Percentiles rank a stretch among this genome's conserved stretches.
These are phyloP conservation scores for Zalaria obscura DNA, from an alignment of 2,329 filamentous ascomycete genomes.

Conservation along the genomic window DNA sequence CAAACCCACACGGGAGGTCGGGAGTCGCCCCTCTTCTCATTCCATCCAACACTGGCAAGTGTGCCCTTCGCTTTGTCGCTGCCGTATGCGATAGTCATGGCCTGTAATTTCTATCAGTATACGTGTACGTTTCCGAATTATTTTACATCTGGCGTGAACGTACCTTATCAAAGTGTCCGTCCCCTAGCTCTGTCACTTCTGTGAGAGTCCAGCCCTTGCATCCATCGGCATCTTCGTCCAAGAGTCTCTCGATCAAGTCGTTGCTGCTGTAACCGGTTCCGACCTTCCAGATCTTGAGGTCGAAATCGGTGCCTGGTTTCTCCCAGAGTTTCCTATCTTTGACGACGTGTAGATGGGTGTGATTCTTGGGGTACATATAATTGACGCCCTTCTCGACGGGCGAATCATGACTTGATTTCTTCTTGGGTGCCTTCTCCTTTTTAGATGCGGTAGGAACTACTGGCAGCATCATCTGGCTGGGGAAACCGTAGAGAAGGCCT, in stretches of 20 bases:
- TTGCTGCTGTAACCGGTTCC: constrained; percentile 11
- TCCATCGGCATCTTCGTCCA: constrained; percentile 7
- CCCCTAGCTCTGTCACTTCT: constrained; percentile 18
- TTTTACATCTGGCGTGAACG: constrained; percentile 2
- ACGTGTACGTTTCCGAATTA: not conserved
- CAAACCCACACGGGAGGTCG: constrained; percentile 21
- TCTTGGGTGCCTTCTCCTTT: constrained; percentile 1
- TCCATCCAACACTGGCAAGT: constrained; percentile 18
- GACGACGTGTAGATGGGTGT: constrained; percentile 18
- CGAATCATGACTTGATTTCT: not conserved
- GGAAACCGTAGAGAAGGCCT: not conserved
- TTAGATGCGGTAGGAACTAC: not conserved
- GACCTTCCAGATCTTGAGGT: constrained; percentile 20
- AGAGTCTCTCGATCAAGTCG: constrained; percentile 17
- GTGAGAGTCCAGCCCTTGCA: constrained; percentile 16
- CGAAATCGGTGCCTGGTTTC: constrained; percentile 3
- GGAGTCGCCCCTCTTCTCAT: constrained; percentile 12
- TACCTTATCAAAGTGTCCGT: constrained; percentile 16
- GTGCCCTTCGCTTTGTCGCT: constrained; percentile 14
- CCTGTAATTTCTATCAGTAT: constrained; percentile 7
- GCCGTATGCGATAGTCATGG: constrained; percentile 13
- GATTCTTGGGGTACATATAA: constrained; percentile 13
- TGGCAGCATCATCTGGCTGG: too few relatives aligned
- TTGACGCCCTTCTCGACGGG: constrained; percentile 11
- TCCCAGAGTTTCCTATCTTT: constrained; percentile 14